Base-by-base conservation (phyloP, 2,329 filamentous ascomycete species). In the Paradendryphiella salina region DNA sequence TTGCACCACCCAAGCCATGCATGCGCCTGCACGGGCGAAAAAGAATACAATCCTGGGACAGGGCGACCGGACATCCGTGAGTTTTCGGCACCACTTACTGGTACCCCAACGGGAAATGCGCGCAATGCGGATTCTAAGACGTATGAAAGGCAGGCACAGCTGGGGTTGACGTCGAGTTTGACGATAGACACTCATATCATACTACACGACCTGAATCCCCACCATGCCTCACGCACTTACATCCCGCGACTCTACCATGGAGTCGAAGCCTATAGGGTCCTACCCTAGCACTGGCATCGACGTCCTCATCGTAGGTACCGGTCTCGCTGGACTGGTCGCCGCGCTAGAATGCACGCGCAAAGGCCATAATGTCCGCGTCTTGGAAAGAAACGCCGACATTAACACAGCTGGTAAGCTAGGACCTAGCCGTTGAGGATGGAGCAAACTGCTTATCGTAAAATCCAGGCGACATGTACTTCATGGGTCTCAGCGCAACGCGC, bases 391-490 rank as follows among this genome's bases (percentile, higher is more conserved):
- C 50, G 63, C 71, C 11, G 70, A 73, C 37, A 80, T 81, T 66
- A 82, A 80, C 66, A 80, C 79, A 10, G 75, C 77, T 46, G 80
- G 79, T 80, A 63, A 58, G 73, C 39, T 13, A 71, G 34, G 5
- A 21, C 32, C 8, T 50, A 23, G 5, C 29, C 38, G 21, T 23
- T 31, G 18, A 36, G 20, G n/a, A 11, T 21, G 15, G 20, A 15
- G 28, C n/a, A 10, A 18, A 38, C 18, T 50, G 36, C 53, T 60
- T n/a, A 59, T 40, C 13, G 21, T 13, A 33, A 31, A 13, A 23
- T n/a, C 14, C 45, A 79, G 81, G 81, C 45, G 81, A 84, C 66
- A 83, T 82, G 79, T 82, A 81, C 69, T 82, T 82, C 64, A 83
- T 84, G 77, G 79, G 80, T 8, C 73, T 83, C 17, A 80, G 78